Evolutionary conservation across 2,329 filamentous ascomycete genomes (phyloP).

Genomic region (Fusarium torreyae): DNA sequence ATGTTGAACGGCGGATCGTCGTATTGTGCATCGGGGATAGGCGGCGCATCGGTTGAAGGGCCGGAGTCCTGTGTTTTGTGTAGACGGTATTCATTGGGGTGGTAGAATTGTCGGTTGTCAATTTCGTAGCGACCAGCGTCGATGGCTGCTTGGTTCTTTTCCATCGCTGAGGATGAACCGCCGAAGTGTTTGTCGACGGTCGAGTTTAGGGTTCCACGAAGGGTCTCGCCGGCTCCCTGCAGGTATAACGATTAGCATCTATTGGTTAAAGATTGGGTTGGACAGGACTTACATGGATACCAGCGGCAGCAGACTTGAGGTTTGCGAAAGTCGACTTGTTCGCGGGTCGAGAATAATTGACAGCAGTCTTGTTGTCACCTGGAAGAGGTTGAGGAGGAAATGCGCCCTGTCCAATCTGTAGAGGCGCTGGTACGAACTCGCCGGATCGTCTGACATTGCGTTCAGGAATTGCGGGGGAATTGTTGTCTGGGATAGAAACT

Average conservation of each 20-base stretch:
- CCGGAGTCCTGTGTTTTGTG: conserved; percentile 9
- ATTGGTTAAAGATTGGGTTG: fast-evolving
- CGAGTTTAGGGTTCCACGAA: conserved; percentile 47
- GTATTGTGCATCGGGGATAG: conserved; percentile 8
- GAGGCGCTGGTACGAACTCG: conserved; percentile 14
- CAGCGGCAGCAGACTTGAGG: conserved; percentile 43
- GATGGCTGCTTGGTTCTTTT: conserved; percentile 45
- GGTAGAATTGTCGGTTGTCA: conserved; percentile 44
- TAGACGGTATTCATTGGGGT: conserved; percentile 32
- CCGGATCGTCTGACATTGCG: conserved; percentile 23
- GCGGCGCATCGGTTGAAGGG: conserved; percentile 5
- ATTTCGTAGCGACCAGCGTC: conserved; percentile 47
- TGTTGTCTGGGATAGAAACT: conserved; percentile 5
- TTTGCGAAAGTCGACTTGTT: conserved; percentile 44
- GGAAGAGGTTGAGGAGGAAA: conserved; percentile 6
- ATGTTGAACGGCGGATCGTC: conserved; percentile 9
- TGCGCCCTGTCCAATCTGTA: conserved; percentile 19
- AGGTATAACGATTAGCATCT: not conserved
- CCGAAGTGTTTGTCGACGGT: conserved; percentile 44
- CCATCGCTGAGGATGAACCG: conserved; percentile 17
- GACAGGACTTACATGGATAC: conserved; percentile 35
- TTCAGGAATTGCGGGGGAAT: conserved; percentile 39
- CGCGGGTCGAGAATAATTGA: conserved; percentile 37
- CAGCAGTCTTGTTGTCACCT: not conserved
- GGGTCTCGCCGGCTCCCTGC: conserved; percentile 46